Conservation (phyloP, 441 rosid genomes). For the Adansonia gregorii region DNA sequence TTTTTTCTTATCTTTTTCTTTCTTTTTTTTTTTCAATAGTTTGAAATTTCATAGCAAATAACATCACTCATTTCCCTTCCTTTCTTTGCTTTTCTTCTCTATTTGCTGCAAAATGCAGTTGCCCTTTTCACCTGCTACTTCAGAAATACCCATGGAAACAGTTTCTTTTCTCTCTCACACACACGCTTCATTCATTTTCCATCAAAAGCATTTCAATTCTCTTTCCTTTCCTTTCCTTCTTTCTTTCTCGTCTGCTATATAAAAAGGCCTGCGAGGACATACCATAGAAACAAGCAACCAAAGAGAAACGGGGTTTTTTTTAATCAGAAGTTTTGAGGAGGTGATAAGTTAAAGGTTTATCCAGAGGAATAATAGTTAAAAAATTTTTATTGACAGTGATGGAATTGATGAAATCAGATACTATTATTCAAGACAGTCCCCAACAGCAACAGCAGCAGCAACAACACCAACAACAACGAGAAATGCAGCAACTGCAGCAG, state of each 20-base stretch:
- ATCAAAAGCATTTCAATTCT: neutral
- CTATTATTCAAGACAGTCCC: neutral
- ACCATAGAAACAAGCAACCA: neutral
- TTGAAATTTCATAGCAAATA: neutral
- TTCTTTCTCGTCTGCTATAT: neutral
- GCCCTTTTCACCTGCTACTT: slow-evolving; percentile 6
- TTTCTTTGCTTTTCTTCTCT: too few species aligned
- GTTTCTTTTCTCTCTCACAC: neutral
- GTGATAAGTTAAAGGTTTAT: too few species aligned
- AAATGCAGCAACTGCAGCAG: slow-evolving; percentile 10
- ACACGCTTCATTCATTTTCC: neutral
- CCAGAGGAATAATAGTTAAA: too few species aligned
- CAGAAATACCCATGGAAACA: slow-evolving; percentile 29
- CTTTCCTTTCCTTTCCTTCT: neutral
- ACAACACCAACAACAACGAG: too few species aligned
- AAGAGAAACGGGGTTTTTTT: neutral
- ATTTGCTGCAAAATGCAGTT: slow-evolving; percentile 5
- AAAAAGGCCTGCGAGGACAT: neutral
- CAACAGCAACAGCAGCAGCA: neutral
- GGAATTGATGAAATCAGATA: slow-evolving; percentile 34
- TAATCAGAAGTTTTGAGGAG: too few species aligned
- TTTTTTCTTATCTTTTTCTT: too few species aligned
- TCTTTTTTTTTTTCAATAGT: neutral
- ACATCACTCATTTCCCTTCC: neutral
- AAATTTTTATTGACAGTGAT: slow-evolving; percentile 18